Evolutionary conservation across 2,329 filamentous ascomycete genomes (phyloP).

Genomic region (Fusarium proliferatum): DNA sequence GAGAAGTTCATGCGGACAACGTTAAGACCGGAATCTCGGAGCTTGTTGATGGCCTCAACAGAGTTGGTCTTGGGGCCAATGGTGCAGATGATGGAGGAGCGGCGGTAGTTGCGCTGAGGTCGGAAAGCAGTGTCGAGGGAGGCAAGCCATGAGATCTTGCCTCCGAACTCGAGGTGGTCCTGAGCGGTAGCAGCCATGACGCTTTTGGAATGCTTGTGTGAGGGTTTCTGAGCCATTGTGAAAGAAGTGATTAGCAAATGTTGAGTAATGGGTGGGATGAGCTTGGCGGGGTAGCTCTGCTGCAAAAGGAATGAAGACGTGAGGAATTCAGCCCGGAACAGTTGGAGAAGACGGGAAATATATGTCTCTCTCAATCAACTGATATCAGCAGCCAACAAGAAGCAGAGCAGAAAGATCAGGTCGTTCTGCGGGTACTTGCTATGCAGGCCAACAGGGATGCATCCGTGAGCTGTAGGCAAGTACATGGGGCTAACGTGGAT

Average conservation of each 20-base stretch:
- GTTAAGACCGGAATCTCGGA: slow-evolving; percentile 91
- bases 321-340: slow-evolving; percentile 20
- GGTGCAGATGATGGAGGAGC: slow-evolving; percentile 98
- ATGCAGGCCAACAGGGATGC: slow-evolving; percentile 40
- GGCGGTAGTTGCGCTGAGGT: slow-evolving; percentile 89
- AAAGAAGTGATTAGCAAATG: slow-evolving; percentile 37
- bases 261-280: slow-evolving; percentile 12
- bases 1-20: slow-evolving; percentile 99
- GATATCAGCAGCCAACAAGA: slow-evolving; percentile 15
- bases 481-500: slow-evolving; percentile 40
- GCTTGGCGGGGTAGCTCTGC: slow-evolving; percentile 39
- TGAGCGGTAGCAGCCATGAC: slow-evolving; percentile 75
- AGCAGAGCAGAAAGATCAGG: slow-evolving; percentile 27
- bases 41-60: slow-evolving; percentile 93
- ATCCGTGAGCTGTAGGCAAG: slow-evolving; percentile 26
- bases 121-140: slow-evolving; percentile 88
- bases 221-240: slow-evolving; percentile 49
- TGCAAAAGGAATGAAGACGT: slow-evolving; percentile 24
- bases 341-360: slow-evolving; percentile 31
- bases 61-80: slow-evolving; percentile 99
- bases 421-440: slow-evolving; percentile 38
- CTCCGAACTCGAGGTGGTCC: slow-evolving; percentile 85
- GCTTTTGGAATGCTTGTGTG: slow-evolving; percentile 51
- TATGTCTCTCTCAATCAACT: slow-evolving; percentile 32
- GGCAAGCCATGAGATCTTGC: slow-evolving; percentile 73